phyloP scores from a whole-genome alignment of 2,329 filamentous ascomycete genomes.

The Tolypocladium tundrense region DNA sequence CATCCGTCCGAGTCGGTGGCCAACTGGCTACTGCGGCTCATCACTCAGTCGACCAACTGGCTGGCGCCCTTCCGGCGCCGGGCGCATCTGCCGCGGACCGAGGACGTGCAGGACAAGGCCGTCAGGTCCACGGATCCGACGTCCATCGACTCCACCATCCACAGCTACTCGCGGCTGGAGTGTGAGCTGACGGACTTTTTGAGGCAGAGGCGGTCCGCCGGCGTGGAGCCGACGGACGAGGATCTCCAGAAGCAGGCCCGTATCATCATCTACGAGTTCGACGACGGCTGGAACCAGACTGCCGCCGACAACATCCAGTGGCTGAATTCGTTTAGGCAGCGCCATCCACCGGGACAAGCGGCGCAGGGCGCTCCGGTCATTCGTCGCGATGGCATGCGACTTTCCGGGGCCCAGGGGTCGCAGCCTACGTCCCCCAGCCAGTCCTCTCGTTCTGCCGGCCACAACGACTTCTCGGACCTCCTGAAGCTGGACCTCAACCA shows the following conservation, averaged over 20 bases:
- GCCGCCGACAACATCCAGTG: conserved; percentile 45
- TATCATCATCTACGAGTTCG: conserved; percentile 51
- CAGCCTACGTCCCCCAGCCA: conserved; percentile 7
- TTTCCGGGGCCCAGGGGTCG: not conserved
- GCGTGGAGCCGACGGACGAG: conserved; percentile 39
- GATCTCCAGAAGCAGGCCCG: conserved; percentile 47
- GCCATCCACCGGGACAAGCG: conserved; percentile 22
- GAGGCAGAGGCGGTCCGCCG: conserved; percentile 29
- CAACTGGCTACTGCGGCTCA: conserved; percentile 46
- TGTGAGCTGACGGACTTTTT: conserved; percentile 44
- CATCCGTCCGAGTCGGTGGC: conserved; percentile 39
- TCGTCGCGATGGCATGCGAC: not conserved
- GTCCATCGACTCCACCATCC: conserved; percentile 49
- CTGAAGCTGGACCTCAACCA: conserved; percentile 1
- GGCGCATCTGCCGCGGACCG: conserved; percentile 45
- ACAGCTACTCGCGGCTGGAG: conserved; percentile 47
- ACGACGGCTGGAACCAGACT: conserved; percentile 56
- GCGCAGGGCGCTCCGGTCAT: not conserved
- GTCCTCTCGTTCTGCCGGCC: conserved; percentile 1
- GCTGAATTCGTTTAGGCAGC: conserved; percentile 41
- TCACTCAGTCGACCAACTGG: conserved; percentile 41
- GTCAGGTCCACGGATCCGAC: conserved; percentile 41
- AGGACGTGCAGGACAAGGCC: conserved; percentile 39
- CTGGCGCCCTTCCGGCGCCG: conserved; percentile 44
- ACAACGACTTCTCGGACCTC: conserved; percentile 5